Evolutionary conservation across 345 rosid species (phyloP), one percentile per base, ranked within the genome.

Genomic region (Geranium rotundifolium): DNA sequence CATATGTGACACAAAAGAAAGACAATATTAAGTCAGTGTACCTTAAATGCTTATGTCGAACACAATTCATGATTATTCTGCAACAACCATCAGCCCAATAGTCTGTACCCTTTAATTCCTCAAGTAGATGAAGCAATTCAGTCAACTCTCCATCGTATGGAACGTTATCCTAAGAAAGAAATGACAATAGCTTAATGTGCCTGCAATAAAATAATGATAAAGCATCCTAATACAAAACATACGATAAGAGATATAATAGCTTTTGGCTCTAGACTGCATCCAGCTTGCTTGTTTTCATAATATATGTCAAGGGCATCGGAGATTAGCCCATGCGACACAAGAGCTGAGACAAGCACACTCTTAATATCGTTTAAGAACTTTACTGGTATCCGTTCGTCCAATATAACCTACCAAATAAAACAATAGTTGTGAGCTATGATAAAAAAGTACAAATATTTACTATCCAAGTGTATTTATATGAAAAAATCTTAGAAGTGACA

Each of bases 41-140:
- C 96, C 90, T 82, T 12, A 86, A 56, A 67, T 83, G 71, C 79
- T 80, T 82, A 31, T 70, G 65, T 49, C 78, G 79, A 30, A 84
- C 67, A 75, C 81, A 83, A n/a, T 73, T 76, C 62, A 70, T 8
- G 56, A 93, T 34, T 34, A 77, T 62, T 69, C 91, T 84, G 73
- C 73, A 72, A 78, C 91, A 90, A 41, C 88, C 95, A 56, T 84
- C 85, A 29, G 62, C 56, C 96, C 95, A 85, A 65, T 73, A 69
- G 23, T 60, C 69, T 19, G 60, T 65, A 72, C 75, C 88, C 68
- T 69, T 72, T 64, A 90, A 68, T 62, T 83, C 87, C 71, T 84
- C 80, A 65, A 85, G 76, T 56, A 93, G 73, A 67, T 77, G 68
- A 65, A 87, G 67, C 66, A 83, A 54, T 67, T 61, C 66, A 77